Conservation (phyloP, 2,329 filamentous ascomycete species). For the Colletotrichum agaves region DNA sequence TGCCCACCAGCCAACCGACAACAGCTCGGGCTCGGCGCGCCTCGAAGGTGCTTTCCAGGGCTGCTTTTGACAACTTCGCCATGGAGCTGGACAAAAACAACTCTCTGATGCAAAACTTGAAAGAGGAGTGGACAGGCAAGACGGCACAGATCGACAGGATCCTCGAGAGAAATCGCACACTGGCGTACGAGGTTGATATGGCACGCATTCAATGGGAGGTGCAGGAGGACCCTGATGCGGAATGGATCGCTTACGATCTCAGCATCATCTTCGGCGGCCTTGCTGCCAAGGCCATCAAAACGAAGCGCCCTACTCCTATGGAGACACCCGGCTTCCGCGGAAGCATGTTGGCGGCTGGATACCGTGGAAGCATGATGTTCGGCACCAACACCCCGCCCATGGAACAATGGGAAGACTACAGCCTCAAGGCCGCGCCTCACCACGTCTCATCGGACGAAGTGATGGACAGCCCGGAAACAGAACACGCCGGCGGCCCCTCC, state of each 20-base stretch:
- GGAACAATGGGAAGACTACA: constrained; percentile 27
- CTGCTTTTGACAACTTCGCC: constrained; percentile 32
- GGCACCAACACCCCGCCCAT: constrained; percentile 33
- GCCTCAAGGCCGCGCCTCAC: constrained; percentile 34
- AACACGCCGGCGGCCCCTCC: constrained; percentile 49
- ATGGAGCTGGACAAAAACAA: constrained; percentile 43
- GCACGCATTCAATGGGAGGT: constrained; percentile 26
- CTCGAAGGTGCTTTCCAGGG: constrained; percentile 35
- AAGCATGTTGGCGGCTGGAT: constrained; percentile 30
- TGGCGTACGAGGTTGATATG: constrained; percentile 19
- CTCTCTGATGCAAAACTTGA: constrained; percentile 50
- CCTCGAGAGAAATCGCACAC: constrained; percentile 49
- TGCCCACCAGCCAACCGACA: constrained; percentile 24
- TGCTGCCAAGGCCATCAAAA: constrained; percentile 28
- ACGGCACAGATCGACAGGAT: constrained; percentile 47
- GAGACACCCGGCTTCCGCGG: constrained; percentile 15
- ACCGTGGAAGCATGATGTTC: constrained; percentile 34
- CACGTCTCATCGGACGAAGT: constrained; percentile 50
- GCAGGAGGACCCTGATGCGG: constrained; percentile 20
- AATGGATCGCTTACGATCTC: constrained; percentile 30
- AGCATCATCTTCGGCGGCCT: constrained; percentile 47
- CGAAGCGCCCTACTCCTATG: constrained; percentile 17
- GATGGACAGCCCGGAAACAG: constrained; percentile 48
- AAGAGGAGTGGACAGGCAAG: constrained; percentile 52
- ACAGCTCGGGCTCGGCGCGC: constrained; percentile 28